Conservation (phyloP, 345 rosid genomes). For the Eutrema yunnanense region DNA sequence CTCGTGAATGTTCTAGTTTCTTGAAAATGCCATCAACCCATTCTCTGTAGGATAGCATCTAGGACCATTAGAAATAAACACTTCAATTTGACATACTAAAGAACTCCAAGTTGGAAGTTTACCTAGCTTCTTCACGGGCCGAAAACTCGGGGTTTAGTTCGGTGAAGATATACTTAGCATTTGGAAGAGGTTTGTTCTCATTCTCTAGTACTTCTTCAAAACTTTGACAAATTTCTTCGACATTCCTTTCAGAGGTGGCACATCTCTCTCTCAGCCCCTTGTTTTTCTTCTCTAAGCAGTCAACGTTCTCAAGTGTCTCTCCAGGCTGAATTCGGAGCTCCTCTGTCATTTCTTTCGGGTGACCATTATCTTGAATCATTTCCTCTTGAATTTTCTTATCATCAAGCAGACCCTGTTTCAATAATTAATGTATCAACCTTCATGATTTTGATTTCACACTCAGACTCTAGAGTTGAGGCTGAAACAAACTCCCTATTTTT, state of each 20-base stretch:
- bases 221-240: background rate
- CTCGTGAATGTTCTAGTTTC: conserved; percentile 31
- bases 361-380: conserved; percentile 38
- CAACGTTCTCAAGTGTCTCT: conserved; percentile 22
- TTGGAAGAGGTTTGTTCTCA: conserved; percentile 16
- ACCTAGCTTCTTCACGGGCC: conserved; percentile 37
- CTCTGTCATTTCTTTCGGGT: conserved; percentile 34
- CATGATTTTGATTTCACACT: conserved; percentile 46
- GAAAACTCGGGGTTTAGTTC: conserved; percentile 30
- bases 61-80: background rate
- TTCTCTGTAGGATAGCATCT: conserved; percentile 26
- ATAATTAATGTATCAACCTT: conserved; percentile 40
- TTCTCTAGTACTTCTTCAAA: conserved; percentile 13
- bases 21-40: conserved; percentile 31
- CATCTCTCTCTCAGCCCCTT: conserved; percentile 35
- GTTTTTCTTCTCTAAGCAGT: conserved; percentile 32
- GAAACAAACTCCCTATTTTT: conserved; percentile 31
- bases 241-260: conserved; percentile 32
- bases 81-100: background rate
- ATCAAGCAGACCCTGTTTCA: conserved; percentile 50
- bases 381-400: conserved; percentile 45
- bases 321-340: conserved; percentile 36
- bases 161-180: conserved; percentile 14
- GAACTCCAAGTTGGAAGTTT: background rate
- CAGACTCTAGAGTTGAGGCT: conserved; percentile 42